Evolutionary conservation across 2,329 filamentous ascomycete species (phyloP).

Genomic region (Colletotrichum liaoningense): DNA sequence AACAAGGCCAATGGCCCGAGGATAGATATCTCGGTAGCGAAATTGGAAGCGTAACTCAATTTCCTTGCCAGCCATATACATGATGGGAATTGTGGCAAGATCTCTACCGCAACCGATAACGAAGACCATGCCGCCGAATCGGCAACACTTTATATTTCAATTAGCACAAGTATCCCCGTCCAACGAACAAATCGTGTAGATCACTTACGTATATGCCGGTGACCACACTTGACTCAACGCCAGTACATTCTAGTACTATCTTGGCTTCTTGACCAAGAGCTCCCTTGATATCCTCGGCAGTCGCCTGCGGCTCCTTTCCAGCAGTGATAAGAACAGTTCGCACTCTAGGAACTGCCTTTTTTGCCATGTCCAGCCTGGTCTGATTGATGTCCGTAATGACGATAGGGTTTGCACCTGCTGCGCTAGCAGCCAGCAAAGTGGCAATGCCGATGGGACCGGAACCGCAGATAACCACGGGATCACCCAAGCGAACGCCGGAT

Average conservation of each 20-base stretch:
- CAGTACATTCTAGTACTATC: slow-evolving; percentile 74
- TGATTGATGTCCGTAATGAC: slow-evolving; percentile 54
- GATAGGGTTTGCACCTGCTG: slow-evolving; percentile 54
- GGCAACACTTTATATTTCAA: slow-evolving; percentile 5
- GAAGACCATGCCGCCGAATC: slow-evolving; percentile 49
- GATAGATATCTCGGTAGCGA: slow-evolving; percentile 52
- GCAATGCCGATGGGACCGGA: slow-evolving; percentile 51
- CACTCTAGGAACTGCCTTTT: slow-evolving; percentile 16
- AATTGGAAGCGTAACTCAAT: slow-evolving; percentile 53
- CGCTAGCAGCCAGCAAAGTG: slow-evolving; percentile 53
- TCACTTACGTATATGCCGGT: slow-evolving; percentile 66
- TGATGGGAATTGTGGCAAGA: slow-evolving; percentile 50
- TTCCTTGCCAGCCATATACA: slow-evolving; percentile 43
- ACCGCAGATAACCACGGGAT: slow-evolving; percentile 49
- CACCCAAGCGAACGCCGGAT: slow-evolving; percentile 50
- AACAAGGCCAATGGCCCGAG: slow-evolving; percentile 53
- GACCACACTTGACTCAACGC: slow-evolving; percentile 71
- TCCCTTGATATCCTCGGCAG: slow-evolving; percentile 40
- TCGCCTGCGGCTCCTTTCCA: slow-evolving; percentile 3
- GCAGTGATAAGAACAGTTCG: slow-evolving; percentile 14
- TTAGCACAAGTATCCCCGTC: not conserved
- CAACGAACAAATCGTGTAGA: too few species aligned
- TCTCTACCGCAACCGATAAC: slow-evolving; percentile 49
- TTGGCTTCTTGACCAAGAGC: slow-evolving; percentile 56
- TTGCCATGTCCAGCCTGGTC: slow-evolving; percentile 8